These are phyloP conservation scores for Parsonsia alboflavescens DNA, from an alignment of 257 asterid species.

Conservation along the genomic window DNA sequence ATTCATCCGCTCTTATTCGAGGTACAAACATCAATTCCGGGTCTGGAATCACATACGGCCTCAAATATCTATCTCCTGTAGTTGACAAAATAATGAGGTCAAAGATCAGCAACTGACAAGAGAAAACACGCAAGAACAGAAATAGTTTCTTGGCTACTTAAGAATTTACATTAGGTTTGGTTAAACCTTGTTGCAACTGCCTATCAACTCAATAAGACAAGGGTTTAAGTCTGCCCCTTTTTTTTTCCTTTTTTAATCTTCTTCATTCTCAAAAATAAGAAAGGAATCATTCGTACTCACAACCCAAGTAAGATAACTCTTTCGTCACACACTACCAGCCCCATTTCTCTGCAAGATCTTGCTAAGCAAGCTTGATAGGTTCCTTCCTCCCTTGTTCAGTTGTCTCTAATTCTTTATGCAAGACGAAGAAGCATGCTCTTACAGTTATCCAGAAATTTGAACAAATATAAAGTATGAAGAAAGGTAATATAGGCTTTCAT, in stretches of 20 bases:
- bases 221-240: too few relatives aligned
- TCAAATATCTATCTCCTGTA: conserved; percentile 72
- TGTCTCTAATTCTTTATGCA: not conserved
- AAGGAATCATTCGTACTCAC: too few relatives aligned
- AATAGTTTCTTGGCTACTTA: not conserved
- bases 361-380: too few relatives aligned
- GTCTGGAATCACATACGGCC: conserved; percentile 61
- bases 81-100: not conserved
- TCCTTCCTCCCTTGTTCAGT: not conserved
- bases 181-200: not conserved
- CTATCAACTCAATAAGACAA: too few relatives aligned
- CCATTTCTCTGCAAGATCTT: too few relatives aligned
- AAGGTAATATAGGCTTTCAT: not conserved
- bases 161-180: not conserved
- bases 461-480: not conserved
- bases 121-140: not conserved
- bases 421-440: not conserved
- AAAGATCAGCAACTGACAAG: not conserved
- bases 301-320: too few relatives aligned
- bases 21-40: conserved; percentile 55
- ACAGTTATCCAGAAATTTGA: not conserved
- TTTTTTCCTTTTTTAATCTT: too few relatives aligned
- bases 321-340: too few relatives aligned
- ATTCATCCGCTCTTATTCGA: conserved; percentile 58
- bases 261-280: too few relatives aligned